Conservation (phyloP, 192 early-diverging fungal species). For the Coemansia reversa region DNA sequence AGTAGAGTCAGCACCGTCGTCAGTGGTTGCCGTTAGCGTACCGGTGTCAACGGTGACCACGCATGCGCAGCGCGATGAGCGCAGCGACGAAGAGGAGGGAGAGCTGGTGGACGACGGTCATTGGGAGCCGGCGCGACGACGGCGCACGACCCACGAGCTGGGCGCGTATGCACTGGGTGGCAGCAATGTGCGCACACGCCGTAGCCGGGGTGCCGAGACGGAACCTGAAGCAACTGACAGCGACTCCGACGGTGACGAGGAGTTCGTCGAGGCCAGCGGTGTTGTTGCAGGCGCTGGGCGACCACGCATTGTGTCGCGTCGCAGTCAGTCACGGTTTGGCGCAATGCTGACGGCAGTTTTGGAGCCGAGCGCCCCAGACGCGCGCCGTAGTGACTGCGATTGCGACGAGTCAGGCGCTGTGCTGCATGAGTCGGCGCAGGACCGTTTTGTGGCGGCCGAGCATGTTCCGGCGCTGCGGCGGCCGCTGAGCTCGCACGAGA, state of each 20-base stretch:
- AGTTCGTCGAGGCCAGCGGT: slow-evolving; percentile 45
- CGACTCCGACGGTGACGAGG: slow-evolving; percentile 24
- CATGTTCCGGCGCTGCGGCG: slow-evolving; percentile 14
- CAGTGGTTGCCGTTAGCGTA: slow-evolving; percentile 1
- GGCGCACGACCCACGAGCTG: slow-evolving; percentile 25
- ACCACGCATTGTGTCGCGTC: slow-evolving; percentile 43
- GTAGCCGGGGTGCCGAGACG: slow-evolving; percentile 20
- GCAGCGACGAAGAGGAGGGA: slow-evolving; percentile 37
- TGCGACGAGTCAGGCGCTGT: neutral
- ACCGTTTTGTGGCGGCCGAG: slow-evolving; percentile 32
- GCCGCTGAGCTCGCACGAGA: slow-evolving; percentile 47
- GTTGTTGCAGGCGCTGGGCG: slow-evolving; percentile 18
- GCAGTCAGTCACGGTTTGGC: slow-evolving; percentile 48
- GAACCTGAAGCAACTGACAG: slow-evolving; percentile 8
- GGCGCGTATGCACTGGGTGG: slow-evolving; percentile 41
- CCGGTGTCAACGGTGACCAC: slow-evolving; percentile 10
- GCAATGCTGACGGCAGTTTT: slow-evolving; percentile 40
- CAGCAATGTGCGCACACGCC: slow-evolving; percentile 47
- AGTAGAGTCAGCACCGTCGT: slow-evolving; percentile 3
- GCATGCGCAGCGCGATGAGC: slow-evolving; percentile 9
- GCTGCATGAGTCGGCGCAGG: slow-evolving; percentile 24
- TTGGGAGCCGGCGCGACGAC: slow-evolving; percentile 33
- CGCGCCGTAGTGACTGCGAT: neutral
- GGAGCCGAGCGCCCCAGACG: slow-evolving; percentile 7
- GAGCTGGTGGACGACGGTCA: slow-evolving; percentile 41